Evolutionary conservation across 1,139 yeast species (phyloP).

Genomic region (Yamadazyma siamensis): DNA sequence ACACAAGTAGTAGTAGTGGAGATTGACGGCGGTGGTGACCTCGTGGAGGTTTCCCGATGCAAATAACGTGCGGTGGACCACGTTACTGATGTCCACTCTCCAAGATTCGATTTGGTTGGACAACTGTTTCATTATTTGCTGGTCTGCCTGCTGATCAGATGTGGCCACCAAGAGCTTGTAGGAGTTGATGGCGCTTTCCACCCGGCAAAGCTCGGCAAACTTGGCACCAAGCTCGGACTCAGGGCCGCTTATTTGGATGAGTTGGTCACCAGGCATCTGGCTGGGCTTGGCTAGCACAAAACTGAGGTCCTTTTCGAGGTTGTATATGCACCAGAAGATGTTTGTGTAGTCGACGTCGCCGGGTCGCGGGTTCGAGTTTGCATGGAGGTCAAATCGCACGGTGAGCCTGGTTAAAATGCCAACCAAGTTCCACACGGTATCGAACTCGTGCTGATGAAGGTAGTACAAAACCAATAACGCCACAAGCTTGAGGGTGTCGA

Average conservation of each 20-base stretch:
- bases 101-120: constrained; percentile 28
- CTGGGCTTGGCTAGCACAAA: constrained; percentile 32
- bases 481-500: constrained; percentile 23
- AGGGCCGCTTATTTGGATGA: constrained; percentile 2
- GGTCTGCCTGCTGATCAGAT: not conserved
- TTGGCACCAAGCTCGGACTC: constrained; percentile 5
- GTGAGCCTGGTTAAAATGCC: constrained; percentile 33
- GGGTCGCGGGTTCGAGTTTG: constrained; percentile 7
- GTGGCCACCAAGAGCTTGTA: constrained; percentile 3
- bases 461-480: constrained; percentile 32
- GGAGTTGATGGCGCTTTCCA: constrained; percentile 17
- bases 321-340: constrained; percentile 40
- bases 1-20: constrained; percentile 37
- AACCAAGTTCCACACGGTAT: constrained; percentile 32
- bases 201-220: constrained; percentile 11
- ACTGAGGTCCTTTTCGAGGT: constrained; percentile 38
- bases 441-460: constrained; percentile 24
- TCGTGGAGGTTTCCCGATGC: constrained; percentile 23
- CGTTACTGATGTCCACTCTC: constrained; percentile 30
- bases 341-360: not conserved
- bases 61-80: constrained; percentile 19
- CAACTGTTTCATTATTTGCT: constrained; percentile 1
- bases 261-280: constrained; percentile 26
- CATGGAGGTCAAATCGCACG: constrained; percentile 23
- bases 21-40: constrained; percentile 29